Base-by-base conservation (phyloP, 345 rosid species). In the Ailanthus altissimus region DNA sequence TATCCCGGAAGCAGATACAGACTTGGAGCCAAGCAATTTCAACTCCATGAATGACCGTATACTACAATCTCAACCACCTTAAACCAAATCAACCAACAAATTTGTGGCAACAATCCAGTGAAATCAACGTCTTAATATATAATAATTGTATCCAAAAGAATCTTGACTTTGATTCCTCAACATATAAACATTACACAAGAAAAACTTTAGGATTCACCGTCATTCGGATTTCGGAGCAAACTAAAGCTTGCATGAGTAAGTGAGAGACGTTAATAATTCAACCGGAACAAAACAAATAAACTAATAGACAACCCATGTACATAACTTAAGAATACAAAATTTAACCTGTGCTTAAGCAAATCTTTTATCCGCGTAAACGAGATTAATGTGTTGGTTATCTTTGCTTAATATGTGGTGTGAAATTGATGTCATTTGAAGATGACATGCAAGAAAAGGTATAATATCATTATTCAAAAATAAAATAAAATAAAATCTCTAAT, bases 1-100 rank as follows among this genome's bases (percentile, higher is more conserved):
- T 8, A 71, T 61, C 80, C 83, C 85, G 56, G 87, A 86, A 20
- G 79, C 78, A 45, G 89, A 78, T 8, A 83, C 12, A 54, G 84
- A 79, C 53, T 81, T 83, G 53, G 80, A 74, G 72, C 73, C 69
- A 67, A 83, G 47, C 56, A 83, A 54, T 59, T 79, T 80, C 75
- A 75, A 57, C 81, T 89, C 88, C 96, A 91, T 91, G 72, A 42
- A 32, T 66, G 78, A 62, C 78, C 20, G 16, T 0, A n/a, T n/a
- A 46, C 9, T n/a, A 10, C 38, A 77, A 78, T 59, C 73, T 70
- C 69, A 79, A 59, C 60, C 12, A 61, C 61, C 45, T 16, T 54
- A 20, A 54, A 36, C 40, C 73, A 42, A 47, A 74, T 36, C 23
- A 18, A 46, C 47, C 77, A 32, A 77, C 20, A 72, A 67, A 43